Evolutionary conservation across 768 basidiomycete genomes (phyloP), one percentile per base, ranked within the genome.

Genomic region (Boletus coccyginus): DNA sequence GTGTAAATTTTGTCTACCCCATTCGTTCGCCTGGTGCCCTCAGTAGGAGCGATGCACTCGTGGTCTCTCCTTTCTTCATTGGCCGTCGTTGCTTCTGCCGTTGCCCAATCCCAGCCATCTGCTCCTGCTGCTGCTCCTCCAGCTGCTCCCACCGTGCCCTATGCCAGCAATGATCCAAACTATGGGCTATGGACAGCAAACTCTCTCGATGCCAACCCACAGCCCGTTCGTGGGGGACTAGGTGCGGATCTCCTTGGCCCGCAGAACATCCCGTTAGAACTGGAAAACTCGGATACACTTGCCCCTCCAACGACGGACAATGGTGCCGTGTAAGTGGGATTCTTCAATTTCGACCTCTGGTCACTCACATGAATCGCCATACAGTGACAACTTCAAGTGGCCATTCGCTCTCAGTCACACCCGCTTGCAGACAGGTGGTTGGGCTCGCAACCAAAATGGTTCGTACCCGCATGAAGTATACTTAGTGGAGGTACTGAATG

Each of bases 381-480:
- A 33, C 50, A 78, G 74, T 1, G 50, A 56, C 0, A 86, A 85
- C 59, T 76, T 76, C 57, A 87, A 86, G 62, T 87, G 86, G 86
- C 80, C 85, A 0, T 83, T 86, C 63, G 73, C 79, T 46, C 66
- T 84, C 21, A 85, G 84, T 57, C 83, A 84, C 62, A 85, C 77
- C 62, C 81, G 83, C 35, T 60, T 87, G 8, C 78, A 79, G 50
- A 74, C 76, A 5, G 86, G 85, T n/a, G 86, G 86, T 2, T 87
- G 85, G 84, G 81, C 85, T 31, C 76, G 84, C 45, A 77, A 84
- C 63, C 79, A 86, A 66, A 87, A 83, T 58, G 57, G 85, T 81
- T 50, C 19, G 77, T 66, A 7, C 2, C 45, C 12, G 11, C 12
- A 9, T n/a, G 17, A 11, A 0, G 10, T 6, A 5, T 19, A 16